Evolutionary conservation across 768 basidiomycete genomes (phyloP), one percentile per base, ranked within the genome.

Genomic region (Boletus reticuloceps): DNA sequence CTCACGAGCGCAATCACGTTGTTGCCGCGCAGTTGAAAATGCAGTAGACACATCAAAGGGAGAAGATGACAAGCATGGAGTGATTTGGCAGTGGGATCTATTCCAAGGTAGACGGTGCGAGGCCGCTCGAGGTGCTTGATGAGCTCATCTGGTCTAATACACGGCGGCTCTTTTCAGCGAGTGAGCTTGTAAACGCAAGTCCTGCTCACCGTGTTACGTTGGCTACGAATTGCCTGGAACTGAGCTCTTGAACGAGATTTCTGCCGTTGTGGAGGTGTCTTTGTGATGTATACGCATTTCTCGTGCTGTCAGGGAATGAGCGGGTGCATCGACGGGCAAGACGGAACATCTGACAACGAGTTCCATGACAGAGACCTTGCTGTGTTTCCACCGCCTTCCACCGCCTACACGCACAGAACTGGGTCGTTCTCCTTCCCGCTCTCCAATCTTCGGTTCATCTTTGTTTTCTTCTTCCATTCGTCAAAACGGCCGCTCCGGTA

Each of bases 31-130:
- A 91, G 64, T 44, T 88, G 88, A 68, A 98, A 96, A 66, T 98
- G 97, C 16, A 98, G 75, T 43, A 98, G 69, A 49, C 83, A 85
- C 66, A 98, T 80, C 43, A 99, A 74, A 3, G 96, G 94, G 20
- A 98, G 75, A 3, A 99, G 81, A 69, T 99, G 95, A 5, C 97
- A 97, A 51, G 94, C 89, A 69, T 99, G 97, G 17, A 99, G 77
- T 2, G 93, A 89, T 25, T 74, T 76, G 5, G 94, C 94, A 2
- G 96, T 94, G 14, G 97, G 97, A 68, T 99, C 97, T 40, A 98
- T 81, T 36, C 97, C 97, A 5, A 85, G 79, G 68, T 99, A 99
- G 17, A 92, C 79, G 0, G 82, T 82, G 60, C 81, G 83, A 36
- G 59, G 48, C 39, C 50, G 61, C 19, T 60, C 52, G 58, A 57